Evolutionary conservation across 2,329 filamentous ascomycete genomes (phyloP).

Genomic region (Hymenotorrendiella dingleyae): DNA sequence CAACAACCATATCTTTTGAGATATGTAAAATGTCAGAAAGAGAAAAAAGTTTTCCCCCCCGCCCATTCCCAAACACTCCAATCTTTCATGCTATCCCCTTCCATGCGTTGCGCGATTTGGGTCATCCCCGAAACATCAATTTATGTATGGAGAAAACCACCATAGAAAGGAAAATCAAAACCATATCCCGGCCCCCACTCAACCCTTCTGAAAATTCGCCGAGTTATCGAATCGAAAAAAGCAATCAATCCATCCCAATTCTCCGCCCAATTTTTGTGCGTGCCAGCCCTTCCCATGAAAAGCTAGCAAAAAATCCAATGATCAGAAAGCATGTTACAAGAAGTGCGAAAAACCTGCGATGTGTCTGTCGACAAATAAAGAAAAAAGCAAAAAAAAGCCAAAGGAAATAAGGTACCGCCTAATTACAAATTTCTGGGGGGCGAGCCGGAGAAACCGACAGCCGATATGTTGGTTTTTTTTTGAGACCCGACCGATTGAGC

Average conservation of each 20-base stretch:
- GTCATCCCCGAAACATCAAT: background rate
- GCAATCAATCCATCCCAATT: conserved; percentile 18
- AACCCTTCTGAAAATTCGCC: conserved; percentile 5
- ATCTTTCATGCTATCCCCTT: conserved; percentile 3
- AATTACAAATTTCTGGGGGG: conserved; percentile 33
- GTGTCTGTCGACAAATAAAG: conserved; percentile 17
- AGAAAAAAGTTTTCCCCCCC: conserved; percentile 4
- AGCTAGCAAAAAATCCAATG: conserved; percentile 21
- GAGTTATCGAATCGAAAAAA: conserved; percentile 8
- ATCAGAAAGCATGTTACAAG: conserved; percentile 29
- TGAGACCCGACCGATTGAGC: conserved; percentile 17
- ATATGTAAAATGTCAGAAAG: conserved; percentile 1
- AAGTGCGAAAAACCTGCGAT: conserved; percentile 25
- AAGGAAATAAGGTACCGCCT: conserved; percentile 27
- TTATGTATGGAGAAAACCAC: background rate
- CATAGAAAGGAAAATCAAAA: background rate
- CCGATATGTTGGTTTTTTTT: conserved; percentile 25
- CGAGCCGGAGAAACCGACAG: conserved; percentile 22
- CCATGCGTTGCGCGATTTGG: background rate
- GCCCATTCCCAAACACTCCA: background rate
- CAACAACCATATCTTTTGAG: no score
- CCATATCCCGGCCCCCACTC: background rate
- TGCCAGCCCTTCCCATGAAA: conserved; percentile 19
- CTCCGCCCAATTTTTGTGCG: conserved; percentile 29
- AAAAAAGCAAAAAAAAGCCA: conserved; percentile 25